phyloP scores from a whole-genome alignment of 495 filamentous ascomycete genomes.

The Aspergillus olivimuriae region DNA sequence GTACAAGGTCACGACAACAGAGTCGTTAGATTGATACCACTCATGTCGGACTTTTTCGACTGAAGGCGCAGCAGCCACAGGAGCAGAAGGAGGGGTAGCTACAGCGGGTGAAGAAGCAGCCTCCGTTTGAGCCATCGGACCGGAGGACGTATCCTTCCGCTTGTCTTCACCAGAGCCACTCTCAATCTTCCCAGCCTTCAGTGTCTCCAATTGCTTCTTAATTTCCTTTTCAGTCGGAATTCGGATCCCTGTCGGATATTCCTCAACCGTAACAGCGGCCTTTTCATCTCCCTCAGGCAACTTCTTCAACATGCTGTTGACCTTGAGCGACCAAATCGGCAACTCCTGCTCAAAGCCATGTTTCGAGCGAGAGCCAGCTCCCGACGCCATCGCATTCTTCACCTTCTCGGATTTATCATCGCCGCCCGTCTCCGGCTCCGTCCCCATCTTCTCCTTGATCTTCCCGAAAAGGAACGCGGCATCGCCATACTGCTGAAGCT shows the following conservation, averaged over 20 bases:
- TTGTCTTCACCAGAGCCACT: not conserved
- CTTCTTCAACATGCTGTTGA: slow-evolving; percentile 42
- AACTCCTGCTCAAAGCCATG: slow-evolving; percentile 44
- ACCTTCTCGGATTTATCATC: slow-evolving; percentile 27
- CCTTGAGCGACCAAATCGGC: slow-evolving; percentile 57
- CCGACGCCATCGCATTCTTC: slow-evolving; percentile 26
- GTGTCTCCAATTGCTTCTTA: slow-evolving; percentile 26
- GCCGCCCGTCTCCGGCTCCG: slow-evolving; percentile 40
- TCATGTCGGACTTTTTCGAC: slow-evolving; percentile 63
- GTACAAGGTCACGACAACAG: slow-evolving; percentile 62
- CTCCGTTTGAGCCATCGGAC: slow-evolving; percentile 11
- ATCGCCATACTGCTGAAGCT: slow-evolving; percentile 67
- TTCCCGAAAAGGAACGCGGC: slow-evolving; percentile 64
- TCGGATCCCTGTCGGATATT: slow-evolving; percentile 54
- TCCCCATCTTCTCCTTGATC: slow-evolving; percentile 53
- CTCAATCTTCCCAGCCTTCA: slow-evolving; percentile 21
- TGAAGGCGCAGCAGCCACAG: slow-evolving; percentile 4
- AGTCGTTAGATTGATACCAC: slow-evolving; percentile 67
- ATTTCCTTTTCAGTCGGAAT: slow-evolving; percentile 35
- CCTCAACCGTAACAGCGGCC: slow-evolving; percentile 49
- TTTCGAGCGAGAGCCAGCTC: slow-evolving; percentile 46
- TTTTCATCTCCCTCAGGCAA: slow-evolving; percentile 55
- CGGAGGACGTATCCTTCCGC: not conserved
- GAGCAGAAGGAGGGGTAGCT: slow-evolving; percentile 2
- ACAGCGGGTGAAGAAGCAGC: slow-evolving; percentile 3